Percentiles rank a stretch among this genome's conserved stretches.
These are phyloP conservation scores for Vinca minor DNA, from an alignment of 257 asterid genomes.

Conservation along the genomic window DNA sequence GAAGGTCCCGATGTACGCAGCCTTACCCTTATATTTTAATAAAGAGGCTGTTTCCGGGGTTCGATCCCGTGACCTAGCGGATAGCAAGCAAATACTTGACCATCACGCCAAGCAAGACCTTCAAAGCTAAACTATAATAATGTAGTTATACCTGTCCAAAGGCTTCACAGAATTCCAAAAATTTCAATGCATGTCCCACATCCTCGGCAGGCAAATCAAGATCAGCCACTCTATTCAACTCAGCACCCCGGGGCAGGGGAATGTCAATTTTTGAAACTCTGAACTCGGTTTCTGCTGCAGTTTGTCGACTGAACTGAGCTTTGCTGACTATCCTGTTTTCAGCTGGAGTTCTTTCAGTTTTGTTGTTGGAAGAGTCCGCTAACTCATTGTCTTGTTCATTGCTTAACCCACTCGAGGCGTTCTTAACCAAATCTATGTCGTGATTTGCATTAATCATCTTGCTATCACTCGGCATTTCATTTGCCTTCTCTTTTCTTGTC, in stretches of 20 bases:
- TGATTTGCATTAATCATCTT: too few species aligned
- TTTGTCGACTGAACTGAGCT: neutral
- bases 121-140: neutral
- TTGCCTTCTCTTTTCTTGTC: neutral
- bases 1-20: too few species aligned
- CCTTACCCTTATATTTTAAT: too few species aligned
- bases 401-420: constrained; percentile 3
- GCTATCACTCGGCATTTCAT: neutral
- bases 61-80: too few species aligned
- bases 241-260: constrained; percentile 13
- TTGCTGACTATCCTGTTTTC: neutral
- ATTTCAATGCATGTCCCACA: constrained; percentile 20
- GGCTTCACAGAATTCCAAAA: constrained; percentile 21
- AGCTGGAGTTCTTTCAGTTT: neutral
- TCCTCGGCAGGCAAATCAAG: constrained; percentile 15
- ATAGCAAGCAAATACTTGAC: too few species aligned
- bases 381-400: neutral
- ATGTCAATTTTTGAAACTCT: neutral
- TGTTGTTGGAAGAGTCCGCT: neutral
- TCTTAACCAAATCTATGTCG: too few species aligned
- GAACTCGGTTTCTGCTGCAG: neutral
- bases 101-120: too few species aligned
- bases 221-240: constrained; percentile 14
- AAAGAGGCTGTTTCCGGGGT: too few species aligned
- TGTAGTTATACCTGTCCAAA: constrained; percentile 16